Base-by-base conservation (phyloP, 139 green algal genomes). In the Chlorella vulgaris region DNA sequence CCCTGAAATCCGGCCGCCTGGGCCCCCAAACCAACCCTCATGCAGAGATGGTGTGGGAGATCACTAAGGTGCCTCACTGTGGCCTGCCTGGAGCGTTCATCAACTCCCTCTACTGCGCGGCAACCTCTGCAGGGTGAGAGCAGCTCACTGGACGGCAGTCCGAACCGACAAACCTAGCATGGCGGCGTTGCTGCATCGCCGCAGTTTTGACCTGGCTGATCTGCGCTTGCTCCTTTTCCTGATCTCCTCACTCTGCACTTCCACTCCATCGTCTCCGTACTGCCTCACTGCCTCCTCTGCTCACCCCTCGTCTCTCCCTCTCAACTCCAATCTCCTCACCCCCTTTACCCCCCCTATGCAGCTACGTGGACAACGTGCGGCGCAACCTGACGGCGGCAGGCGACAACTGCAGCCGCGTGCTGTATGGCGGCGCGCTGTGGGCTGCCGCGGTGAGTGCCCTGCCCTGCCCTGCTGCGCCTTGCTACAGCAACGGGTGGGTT, bases 41-140 rank as follows among this genome's bases (percentile, higher is more conserved):
- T 74, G 67, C 67, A 74, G 67, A 51, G 1, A 74, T 74, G 67
- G 67, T 74, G 36, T 74, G 67, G 67, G 8, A 74, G 3, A 36
- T 74, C 5, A 74, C 67, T 18, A 74, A 77, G 70, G 51, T 33
- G 22, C 71, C 69, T 15, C 70, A 69, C 28, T 91, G 87, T 55
- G 51, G 36, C 38, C 84, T 89, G 81, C 87, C 87, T 3, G 87
- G 84, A 0, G 79, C 84, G 3, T 69, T 91, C 21, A 60, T 83
- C 38, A 86, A 86, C 29, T 84, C 88, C 10, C 70, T 90, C 24
- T 65, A 81, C 83, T 28, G 86, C 76, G 62, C 36, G 31, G 5
- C 22, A 1, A 38, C 36, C 51, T 67, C 71, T 29, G 35, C 29
- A 39, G 18, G 70, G 70, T 77, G 69, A n/a, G n/a, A n/a, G n/a